Percentiles rank a stretch among this genome's conserved stretches.
Evolutionary conservation across 2,329 filamentous ascomycete genomes (phyloP).

Genomic region (Fusarium caatingaense): DNA sequence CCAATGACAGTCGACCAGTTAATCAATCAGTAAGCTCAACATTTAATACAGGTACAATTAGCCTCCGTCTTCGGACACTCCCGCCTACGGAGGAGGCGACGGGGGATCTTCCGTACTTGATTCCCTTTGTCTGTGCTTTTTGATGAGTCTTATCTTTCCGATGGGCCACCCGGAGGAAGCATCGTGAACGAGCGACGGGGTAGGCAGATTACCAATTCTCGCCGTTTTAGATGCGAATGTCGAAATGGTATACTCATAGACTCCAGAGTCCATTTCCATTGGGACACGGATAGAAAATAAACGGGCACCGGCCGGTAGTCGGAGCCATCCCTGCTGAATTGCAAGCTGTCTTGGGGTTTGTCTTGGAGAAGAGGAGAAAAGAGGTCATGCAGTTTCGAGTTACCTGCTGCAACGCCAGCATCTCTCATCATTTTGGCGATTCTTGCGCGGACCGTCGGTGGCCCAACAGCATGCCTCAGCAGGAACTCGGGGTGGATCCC

Average conservation of each 20-base stretch:
- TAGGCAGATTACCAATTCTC: constrained; percentile 31
- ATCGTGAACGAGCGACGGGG: constrained; percentile 2
- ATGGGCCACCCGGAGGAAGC: neutral
- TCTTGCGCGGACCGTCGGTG: constrained; percentile 47
- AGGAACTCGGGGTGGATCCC: constrained; percentile 48
- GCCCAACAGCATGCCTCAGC: constrained; percentile 40
- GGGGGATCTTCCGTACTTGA: constrained; percentile 17
- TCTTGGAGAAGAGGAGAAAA: constrained; percentile 6
- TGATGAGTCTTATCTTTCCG: constrained; percentile 2
- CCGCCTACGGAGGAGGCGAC: constrained; percentile 28
- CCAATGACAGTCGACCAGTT: constrained; percentile 38
- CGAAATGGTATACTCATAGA: constrained; percentile 35
- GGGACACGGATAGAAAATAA: neutral
- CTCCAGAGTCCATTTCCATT: constrained; percentile 8
- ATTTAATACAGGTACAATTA: constrained; percentile 16
- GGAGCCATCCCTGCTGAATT: constrained; percentile 30
- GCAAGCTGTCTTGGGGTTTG: neutral
- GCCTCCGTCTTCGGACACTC: constrained; percentile 37
- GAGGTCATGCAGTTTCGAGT: constrained; percentile 29
- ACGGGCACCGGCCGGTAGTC: constrained; percentile 47
- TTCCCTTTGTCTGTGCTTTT: constrained; percentile 4
- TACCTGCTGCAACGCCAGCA: constrained; percentile 5
- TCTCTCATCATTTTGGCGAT: constrained; percentile 30
- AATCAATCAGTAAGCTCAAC: constrained; percentile 43
- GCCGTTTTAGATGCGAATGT: constrained; percentile 19